Conservation (phyloP, 1,284 basidiomycete species). For the Neonothopanus nambi region DNA sequence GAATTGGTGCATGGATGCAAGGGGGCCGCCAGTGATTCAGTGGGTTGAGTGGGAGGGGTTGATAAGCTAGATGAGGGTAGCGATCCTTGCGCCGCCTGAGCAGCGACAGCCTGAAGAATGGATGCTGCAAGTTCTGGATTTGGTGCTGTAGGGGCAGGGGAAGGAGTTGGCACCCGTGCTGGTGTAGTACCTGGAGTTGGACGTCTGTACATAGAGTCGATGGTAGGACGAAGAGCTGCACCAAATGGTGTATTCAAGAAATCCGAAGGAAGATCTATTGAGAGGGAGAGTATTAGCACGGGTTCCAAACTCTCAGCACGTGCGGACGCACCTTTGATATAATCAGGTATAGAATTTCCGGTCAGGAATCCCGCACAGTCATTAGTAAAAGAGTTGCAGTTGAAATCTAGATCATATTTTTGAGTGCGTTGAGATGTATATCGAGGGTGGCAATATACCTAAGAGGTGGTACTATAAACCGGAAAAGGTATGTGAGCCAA, state of each 20-base stretch:
- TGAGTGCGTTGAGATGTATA: no score
- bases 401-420: conserved; percentile 58
- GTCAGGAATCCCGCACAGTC: conserved; percentile 86
- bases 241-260: conserved; percentile 92
- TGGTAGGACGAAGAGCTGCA: conserved; percentile 81
- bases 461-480: conserved; percentile 79
- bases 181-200: conserved; percentile 43
- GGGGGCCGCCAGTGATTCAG: conserved; percentile 57
- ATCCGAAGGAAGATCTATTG: conserved; percentile 78
- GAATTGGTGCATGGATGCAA: conserved; percentile 54
- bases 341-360: conserved; percentile 74
- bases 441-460: conserved; percentile 42
- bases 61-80: conserved; percentile 27
- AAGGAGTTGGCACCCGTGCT: conserved; percentile 32
- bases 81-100: conserved; percentile 35
- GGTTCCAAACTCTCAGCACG: not conserved
- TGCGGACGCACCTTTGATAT: conserved; percentile 62
- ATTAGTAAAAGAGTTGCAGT: conserved; percentile 91
- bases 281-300: conserved; percentile 2
- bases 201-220: conserved; percentile 82
- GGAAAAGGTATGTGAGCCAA: conserved; percentile 2
- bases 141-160: conserved; percentile 35
- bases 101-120: conserved; percentile 65
- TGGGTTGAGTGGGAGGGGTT: conserved; percentile 35
- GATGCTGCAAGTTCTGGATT: conserved; percentile 56